Evolutionary conservation across 495 filamentous ascomycete genomes (phyloP), one percentile per base, ranked within the genome.

Genomic region (Polyplosphaeria fusca): DNA sequence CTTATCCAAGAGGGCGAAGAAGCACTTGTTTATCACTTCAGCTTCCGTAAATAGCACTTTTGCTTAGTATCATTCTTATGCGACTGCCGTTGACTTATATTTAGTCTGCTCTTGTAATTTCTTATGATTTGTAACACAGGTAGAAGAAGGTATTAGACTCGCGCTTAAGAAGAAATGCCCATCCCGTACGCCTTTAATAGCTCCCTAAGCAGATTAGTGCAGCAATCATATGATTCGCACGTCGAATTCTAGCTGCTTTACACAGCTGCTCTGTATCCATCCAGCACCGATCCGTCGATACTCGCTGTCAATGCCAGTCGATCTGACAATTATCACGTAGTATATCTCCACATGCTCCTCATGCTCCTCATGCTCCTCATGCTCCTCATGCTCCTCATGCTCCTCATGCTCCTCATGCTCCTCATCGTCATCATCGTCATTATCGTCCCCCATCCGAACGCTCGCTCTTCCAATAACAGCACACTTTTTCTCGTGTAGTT

Each of bases 381-480:
- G n/a, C n/a, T n/a, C n/a, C n/a, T n/a, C n/a, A n/a, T n/a, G n/a
- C n/a, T n/a, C n/a, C n/a, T n/a, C n/a, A n/a, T n/a, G n/a, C n/a
- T n/a, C n/a, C n/a, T n/a, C n/a, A n/a, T n/a, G n/a, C n/a, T n/a
- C n/a, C n/a, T n/a, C n/a, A n/a, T n/a, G n/a, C n/a, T n/a, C n/a
- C n/a, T n/a, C n/a, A n/a, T n/a, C n/a, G n/a, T n/a, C n/a, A n/a
- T n/a, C n/a, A n/a, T n/a, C n/a, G n/a, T n/a, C n/a, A n/a, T n/a
- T n/a, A n/a, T n/a, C n/a, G n/a, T n/a, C n/a, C n/a, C n/a, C n/a
- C n/a, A n/a, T n/a, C n/a, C n/a, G n/a, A n/a, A n/a, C n/a, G n/a
- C n/a, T n/a, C n/a, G n/a, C n/a, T n/a, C 47, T 51, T 16, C 47
- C 47, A 4, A 39, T 32, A 25, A 51, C 47, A 51, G 27, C 32